Percentiles rank a stretch among this genome's conserved stretches.
Conservation (phyloP, 2,329 filamentous ascomycete species). For the Cadophora malorum region DNA sequence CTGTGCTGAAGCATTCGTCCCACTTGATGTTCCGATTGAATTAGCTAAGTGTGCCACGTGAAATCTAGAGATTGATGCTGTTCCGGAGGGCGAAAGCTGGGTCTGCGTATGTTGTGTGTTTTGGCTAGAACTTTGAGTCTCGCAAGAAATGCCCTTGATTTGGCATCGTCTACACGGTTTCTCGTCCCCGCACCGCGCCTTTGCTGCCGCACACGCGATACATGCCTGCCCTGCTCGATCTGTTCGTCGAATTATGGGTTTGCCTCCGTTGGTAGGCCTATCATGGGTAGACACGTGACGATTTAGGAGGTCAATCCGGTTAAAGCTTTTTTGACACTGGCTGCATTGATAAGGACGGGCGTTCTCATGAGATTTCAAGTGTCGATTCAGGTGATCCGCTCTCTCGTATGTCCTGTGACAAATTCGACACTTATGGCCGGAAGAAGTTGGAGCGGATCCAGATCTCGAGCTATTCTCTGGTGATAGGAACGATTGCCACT, state of each 20-base stretch:
- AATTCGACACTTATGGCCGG: slow-evolving; percentile 30
- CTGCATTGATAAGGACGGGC: slow-evolving; percentile 33
- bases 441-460: not conserved
- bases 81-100: not conserved
- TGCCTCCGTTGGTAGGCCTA: slow-evolving; percentile 13
- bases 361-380: slow-evolving; percentile 36
- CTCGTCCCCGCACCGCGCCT: slow-evolving; percentile 8
- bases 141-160: slow-evolving; percentile 15
- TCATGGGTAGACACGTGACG: slow-evolving; percentile 32
- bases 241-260: not conserved
- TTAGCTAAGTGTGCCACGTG: not conserved
- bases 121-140: not conserved
- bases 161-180: slow-evolving; percentile 16
- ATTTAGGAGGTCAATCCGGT: slow-evolving; percentile 31
- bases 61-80: not conserved
- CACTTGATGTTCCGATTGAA: not conserved
- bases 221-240: slow-evolving; percentile 18
- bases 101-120: not conserved
- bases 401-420: slow-evolving; percentile 35
- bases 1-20: not conserved
- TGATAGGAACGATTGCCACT: slow-evolving; percentile 12
- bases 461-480: not conserved
- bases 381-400: slow-evolving; percentile 29
- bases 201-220: slow-evolving; percentile 16
- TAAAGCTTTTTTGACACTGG: slow-evolving; percentile 35